phyloP scores from a whole-genome alignment of 192 early-diverging fungal species.

The Oehlia diaphana region DNA sequence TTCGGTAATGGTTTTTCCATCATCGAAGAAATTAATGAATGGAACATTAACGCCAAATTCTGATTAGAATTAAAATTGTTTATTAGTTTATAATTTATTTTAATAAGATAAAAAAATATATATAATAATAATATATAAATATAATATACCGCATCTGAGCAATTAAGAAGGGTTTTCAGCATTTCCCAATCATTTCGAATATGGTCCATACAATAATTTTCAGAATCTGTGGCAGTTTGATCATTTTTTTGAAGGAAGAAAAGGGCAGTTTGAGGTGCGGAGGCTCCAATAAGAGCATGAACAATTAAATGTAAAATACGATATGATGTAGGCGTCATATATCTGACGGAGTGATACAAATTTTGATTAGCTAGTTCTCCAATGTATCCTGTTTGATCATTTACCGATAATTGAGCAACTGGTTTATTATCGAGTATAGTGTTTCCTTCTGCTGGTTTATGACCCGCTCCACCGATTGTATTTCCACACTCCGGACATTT shows the following conservation, averaged over 20 bases:
- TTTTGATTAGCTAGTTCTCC: background rate
- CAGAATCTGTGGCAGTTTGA: background rate
- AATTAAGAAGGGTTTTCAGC: slow-evolving; percentile 15
- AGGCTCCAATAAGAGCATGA: background rate
- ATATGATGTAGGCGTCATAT: slow-evolving; percentile 21
- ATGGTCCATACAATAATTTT: slow-evolving; percentile 7
- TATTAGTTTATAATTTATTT: background rate
- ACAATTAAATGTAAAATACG: background rate
- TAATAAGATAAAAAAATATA: background rate
- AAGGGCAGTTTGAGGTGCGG: background rate
- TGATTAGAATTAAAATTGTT: background rate
- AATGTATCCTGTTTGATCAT: slow-evolving; percentile 22
- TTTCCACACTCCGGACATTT: slow-evolving; percentile 18
- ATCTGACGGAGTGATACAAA: background rate
- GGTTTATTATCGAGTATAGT: slow-evolving; percentile 1
- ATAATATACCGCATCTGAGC: background rate
- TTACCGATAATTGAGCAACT: background rate
- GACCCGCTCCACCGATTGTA: background rate
- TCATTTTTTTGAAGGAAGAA: background rate
- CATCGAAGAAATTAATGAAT: slow-evolving; percentile 10
- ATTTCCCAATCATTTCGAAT: slow-evolving; percentile 28
- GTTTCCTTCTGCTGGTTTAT: background rate
- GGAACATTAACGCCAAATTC: slow-evolving; percentile 12
- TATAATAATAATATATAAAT: no score
- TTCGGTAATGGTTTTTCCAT: background rate